phyloP scores from a whole-genome alignment of 345 rosid genomes.

The Populus davidiana region DNA sequence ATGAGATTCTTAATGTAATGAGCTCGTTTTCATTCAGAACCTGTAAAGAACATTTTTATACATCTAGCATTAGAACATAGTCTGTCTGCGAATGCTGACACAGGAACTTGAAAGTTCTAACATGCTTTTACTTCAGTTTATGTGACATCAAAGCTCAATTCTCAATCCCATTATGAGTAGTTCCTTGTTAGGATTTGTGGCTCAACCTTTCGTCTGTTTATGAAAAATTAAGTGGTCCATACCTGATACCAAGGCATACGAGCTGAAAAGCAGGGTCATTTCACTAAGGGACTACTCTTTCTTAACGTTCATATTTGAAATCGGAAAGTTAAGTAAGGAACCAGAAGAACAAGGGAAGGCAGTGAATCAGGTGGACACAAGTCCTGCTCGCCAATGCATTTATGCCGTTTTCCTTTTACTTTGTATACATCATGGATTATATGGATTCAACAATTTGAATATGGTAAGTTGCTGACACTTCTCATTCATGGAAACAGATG shows the following conservation, averaged over 20 bases:
- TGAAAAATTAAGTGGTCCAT: not conserved
- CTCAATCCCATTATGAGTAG: not conserved
- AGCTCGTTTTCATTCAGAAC: not conserved
- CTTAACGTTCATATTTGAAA: not conserved
- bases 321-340: not conserved
- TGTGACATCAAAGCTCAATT: not conserved
- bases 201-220: not conserved
- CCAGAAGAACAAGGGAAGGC: not conserved
- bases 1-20: not conserved
- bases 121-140: not conserved
- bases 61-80: not conserved
- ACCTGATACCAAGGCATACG: not conserved
- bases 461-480: conserved; percentile 1
- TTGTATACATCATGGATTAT: not conserved
- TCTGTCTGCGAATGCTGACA: not conserved
- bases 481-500: conserved; percentile 47
- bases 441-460: not conserved
- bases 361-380: not conserved
- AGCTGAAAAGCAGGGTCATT: not conserved
- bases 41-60: not conserved
- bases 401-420: not conserved
- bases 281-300: not conserved
- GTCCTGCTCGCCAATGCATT: not conserved
- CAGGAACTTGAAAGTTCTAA: not conserved
- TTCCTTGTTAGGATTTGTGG: not conserved